phyloP scores from a whole-genome alignment of 2,329 filamentous ascomycete species.

The Emergomyces pasteurianus region DNA sequence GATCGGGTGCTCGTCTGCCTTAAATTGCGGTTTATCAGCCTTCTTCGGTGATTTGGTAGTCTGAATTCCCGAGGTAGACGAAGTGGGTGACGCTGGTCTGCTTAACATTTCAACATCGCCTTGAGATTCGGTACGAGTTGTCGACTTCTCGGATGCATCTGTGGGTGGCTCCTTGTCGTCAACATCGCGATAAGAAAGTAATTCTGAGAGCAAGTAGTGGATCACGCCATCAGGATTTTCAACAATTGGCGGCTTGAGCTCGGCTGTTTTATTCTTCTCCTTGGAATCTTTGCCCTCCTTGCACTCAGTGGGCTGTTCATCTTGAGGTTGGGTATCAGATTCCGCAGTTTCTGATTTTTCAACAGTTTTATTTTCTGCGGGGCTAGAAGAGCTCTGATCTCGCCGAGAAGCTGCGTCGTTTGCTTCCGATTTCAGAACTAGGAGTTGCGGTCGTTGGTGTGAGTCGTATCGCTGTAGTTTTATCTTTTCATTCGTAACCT shows the following conservation, averaged over 20 bases:
- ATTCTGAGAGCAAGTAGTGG: constrained; percentile 84
- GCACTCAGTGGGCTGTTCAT: constrained; percentile 7
- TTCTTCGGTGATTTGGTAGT: constrained; percentile 41
- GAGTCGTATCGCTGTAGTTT: constrained; percentile 56
- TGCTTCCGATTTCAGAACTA: constrained; percentile 42
- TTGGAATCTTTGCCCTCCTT: constrained; percentile 14
- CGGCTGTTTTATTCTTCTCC: constrained; percentile 44
- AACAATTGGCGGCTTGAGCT: constrained; percentile 70
- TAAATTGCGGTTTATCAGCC: constrained; percentile 62
- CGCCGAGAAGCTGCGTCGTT: constrained; percentile 10
- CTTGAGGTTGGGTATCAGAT: constrained; percentile 7
- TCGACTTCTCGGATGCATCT: constrained; percentile 5
- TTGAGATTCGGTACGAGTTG: constrained; percentile 23
- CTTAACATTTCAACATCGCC: constrained; percentile 41
- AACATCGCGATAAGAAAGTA: constrained; percentile 84
- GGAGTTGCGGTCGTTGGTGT: constrained; percentile 40
- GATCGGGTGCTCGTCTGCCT: constrained; percentile 83
- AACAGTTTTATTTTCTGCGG: constrained; percentile 17
- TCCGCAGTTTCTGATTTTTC: constrained; percentile 22
- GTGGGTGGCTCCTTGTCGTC: constrained; percentile 59
- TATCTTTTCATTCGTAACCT: constrained; percentile 74
- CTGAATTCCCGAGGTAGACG: constrained; percentile 17
- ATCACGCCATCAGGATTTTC: constrained; percentile 92
- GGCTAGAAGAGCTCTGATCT: constrained; percentile 1
- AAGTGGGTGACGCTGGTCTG: constrained; percentile 25